These are phyloP conservation scores for Penicillium nucicola DNA, from an alignment of 495 filamentous ascomycete species.

Conservation along the genomic window DNA sequence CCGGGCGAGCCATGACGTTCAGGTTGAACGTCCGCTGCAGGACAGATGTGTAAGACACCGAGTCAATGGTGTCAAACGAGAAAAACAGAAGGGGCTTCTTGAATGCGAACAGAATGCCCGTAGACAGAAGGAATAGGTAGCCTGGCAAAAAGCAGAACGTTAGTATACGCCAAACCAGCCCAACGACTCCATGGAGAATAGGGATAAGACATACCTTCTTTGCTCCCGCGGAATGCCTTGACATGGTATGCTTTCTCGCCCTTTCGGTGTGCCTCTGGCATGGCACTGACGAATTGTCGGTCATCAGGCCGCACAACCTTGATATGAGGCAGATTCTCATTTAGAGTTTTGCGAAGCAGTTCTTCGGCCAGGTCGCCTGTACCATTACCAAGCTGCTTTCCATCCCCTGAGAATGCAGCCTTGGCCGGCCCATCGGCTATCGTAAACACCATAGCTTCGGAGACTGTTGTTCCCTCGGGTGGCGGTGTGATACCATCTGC, in stretches of 20 bases:
- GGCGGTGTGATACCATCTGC: slow-evolving; percentile 53
- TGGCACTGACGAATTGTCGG: slow-evolving; percentile 71
- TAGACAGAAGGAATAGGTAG: slow-evolving; percentile 83
- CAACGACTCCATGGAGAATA: neutral
- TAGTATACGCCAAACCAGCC: neutral
- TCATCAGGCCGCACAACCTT: slow-evolving; percentile 66
- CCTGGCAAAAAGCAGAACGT: slow-evolving; percentile 40
- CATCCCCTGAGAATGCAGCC: slow-evolving; percentile 36
- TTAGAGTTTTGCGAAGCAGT: slow-evolving; percentile 61
- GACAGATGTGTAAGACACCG: slow-evolving; percentile 84
- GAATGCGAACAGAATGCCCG: slow-evolving; percentile 88
- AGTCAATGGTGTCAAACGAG: slow-evolving; percentile 71
- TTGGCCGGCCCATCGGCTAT: slow-evolving; percentile 72
- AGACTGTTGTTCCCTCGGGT: slow-evolving; percentile 29
- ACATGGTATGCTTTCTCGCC: slow-evolving; percentile 89
- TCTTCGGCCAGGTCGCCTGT: slow-evolving; percentile 60
- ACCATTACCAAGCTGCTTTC: slow-evolving; percentile 38
- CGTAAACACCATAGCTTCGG: slow-evolving; percentile 83
- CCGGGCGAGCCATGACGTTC: slow-evolving; percentile 58
- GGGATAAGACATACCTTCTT: slow-evolving; percentile 61
- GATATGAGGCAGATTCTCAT: slow-evolving; percentile 54
- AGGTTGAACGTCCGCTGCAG: slow-evolving; percentile 94
- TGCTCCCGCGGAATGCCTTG: slow-evolving; percentile 86
- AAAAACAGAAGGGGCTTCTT: slow-evolving; percentile 92
- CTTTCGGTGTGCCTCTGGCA: slow-evolving; percentile 80